These are phyloP conservation scores for Tolypocladium capitatum DNA, from an alignment of 2,329 filamentous ascomycete species.

Conservation along the genomic window DNA sequence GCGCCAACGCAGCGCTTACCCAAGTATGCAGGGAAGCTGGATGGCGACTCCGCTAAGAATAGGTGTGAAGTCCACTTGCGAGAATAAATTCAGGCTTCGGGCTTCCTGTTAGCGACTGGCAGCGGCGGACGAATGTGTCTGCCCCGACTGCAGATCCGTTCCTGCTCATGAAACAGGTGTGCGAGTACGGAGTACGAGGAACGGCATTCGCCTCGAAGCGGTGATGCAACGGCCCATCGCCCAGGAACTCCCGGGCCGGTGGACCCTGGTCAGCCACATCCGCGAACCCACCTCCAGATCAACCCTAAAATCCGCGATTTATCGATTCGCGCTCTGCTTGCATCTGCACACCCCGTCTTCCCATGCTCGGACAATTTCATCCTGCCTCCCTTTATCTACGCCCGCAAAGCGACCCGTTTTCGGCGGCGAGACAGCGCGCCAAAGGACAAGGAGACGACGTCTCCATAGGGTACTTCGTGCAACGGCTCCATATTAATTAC, in stretches of 20 bases:
- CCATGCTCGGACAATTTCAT: too few species aligned
- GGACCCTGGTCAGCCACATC: background rate
- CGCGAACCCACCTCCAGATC: background rate
- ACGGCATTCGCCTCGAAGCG: background rate
- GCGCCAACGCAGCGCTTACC: background rate
- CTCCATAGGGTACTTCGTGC: background rate
- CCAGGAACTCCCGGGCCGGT: background rate
- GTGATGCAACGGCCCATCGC: conserved; percentile 1
- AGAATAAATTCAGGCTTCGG: background rate
- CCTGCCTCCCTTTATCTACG: too few species aligned
- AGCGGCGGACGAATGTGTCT: background rate
- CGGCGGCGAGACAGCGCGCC: too few species aligned
- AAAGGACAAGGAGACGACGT: background rate
- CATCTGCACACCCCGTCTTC: too few species aligned
- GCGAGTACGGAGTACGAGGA: too few species aligned
- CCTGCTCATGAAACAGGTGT: background rate
- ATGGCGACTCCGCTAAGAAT: background rate
- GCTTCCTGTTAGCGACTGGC: too few species aligned
- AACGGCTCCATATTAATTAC: too few species aligned
- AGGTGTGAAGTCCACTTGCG: too few species aligned
- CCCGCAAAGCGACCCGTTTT: too few species aligned
- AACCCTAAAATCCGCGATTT: too few species aligned
- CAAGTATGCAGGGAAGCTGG: background rate
- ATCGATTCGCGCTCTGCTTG: background rate
- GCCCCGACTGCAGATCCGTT: background rate